phyloP scores from a whole-genome alignment of 768 basidiomycete species.

The Rickenella mellea region DNA sequence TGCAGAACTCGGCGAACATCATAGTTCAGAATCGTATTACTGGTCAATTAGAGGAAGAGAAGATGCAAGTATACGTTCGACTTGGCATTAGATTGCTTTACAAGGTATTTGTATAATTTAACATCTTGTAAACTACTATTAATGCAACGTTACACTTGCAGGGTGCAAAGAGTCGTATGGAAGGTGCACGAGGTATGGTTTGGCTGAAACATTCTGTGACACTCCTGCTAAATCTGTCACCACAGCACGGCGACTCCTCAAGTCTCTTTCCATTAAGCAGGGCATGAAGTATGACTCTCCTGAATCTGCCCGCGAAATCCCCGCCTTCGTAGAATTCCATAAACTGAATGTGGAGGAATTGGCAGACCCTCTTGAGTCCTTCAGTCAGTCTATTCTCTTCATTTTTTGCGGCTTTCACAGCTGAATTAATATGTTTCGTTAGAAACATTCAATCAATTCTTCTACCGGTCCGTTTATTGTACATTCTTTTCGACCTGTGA shows the following conservation, averaged over 20 bases:
- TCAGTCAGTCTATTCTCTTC: conserved; percentile 42
- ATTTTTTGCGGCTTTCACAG: background rate
- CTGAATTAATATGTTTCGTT: background rate
- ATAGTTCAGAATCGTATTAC: conserved; percentile 92
- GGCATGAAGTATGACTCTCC: conserved; percentile 87
- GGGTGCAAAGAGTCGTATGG: conserved; percentile 84
- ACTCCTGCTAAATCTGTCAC: background rate
- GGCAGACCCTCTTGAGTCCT: conserved; percentile 70
- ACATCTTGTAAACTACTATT: background rate
- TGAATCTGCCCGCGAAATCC: conserved; percentile 77
- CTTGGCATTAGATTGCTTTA: conserved; percentile 90
- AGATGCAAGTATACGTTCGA: conserved; percentile 93
- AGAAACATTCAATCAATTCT: conserved; percentile 94
- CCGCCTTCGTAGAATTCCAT: conserved; percentile 84
- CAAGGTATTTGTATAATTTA: conserved; percentile 36
- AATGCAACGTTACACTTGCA: conserved; percentile 16
- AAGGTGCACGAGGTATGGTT: conserved; percentile 68
- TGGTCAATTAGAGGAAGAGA: conserved; percentile 92
- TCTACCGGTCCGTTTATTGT: conserved; percentile 47
- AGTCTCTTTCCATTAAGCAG: conserved; percentile 87
- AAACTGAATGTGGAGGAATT: conserved; percentile 77
- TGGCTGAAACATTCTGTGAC: background rate
- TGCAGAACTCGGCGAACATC: conserved; percentile 92
- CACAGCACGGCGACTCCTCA: conserved; percentile 74
- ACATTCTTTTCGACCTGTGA: background rate